Evolutionary conservation across 23 red algal species (phyloP).

Genomic region (Gracilariopsis chorda): DNA sequence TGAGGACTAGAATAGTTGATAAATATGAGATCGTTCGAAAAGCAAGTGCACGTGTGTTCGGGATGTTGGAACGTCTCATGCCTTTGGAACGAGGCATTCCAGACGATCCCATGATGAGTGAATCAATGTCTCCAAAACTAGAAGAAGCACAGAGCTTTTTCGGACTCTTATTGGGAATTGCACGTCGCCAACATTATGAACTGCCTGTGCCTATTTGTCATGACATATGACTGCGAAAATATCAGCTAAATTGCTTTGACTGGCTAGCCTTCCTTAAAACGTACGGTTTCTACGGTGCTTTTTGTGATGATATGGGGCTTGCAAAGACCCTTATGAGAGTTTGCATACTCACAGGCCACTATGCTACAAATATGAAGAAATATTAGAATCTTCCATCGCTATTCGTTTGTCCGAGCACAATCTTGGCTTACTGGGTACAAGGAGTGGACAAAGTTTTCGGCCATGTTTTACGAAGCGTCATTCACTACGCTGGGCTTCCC

Average conservation of each 20-base stretch:
- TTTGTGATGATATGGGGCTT: conserved; percentile 97
- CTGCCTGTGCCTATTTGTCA: conserved; percentile 65
- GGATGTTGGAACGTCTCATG: conserved; percentile 73
- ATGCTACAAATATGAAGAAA: neutral
- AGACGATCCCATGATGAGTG: conserved; percentile 29
- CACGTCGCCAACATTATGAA: conserved; percentile 48
- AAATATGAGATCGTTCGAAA: conserved; percentile 64
- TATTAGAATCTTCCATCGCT: conserved; percentile 25
- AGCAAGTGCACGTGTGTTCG: conserved; percentile 53
- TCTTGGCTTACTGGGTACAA: conserved; percentile 81
- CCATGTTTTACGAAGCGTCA: conserved; percentile 34
- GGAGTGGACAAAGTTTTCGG: conserved; percentile 76
- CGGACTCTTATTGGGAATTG: conserved; percentile 72
- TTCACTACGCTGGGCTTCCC: conserved; percentile 77
- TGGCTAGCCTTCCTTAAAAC: conserved; percentile 87
- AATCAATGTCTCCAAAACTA: conserved; percentile 17
- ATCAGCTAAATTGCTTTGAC: conserved; percentile 89
- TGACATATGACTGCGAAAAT: conserved; percentile 66
- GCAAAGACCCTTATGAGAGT: conserved; percentile 96
- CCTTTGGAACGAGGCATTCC: conserved; percentile 71
- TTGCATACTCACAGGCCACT: conserved; percentile 77
- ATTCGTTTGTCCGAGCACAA: conserved; percentile 74
- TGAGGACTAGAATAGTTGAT: conserved; percentile 81
- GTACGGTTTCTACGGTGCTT: conserved; percentile 84
- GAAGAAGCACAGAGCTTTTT: conserved; percentile 60